Evolutionary conservation across 2,329 filamentous ascomycete genomes (phyloP).

Genomic region (Nemania sp.): DNA sequence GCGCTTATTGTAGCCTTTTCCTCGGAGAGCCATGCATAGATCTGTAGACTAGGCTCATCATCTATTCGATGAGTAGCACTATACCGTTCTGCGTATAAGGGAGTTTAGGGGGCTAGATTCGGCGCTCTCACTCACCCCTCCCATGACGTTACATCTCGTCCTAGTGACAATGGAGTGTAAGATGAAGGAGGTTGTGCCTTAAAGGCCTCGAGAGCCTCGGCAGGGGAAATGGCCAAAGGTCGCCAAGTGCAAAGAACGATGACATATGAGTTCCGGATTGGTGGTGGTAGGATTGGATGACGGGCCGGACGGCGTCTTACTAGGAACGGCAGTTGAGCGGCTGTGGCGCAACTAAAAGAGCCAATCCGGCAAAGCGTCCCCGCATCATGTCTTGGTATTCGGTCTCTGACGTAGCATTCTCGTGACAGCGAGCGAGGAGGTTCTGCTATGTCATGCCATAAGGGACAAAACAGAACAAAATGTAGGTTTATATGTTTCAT

Average conservation of each 20-base stretch:
- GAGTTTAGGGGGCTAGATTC: not conserved
- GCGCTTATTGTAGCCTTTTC: conserved; percentile 1
- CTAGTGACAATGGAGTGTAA: conserved; percentile 8
- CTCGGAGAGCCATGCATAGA: not conserved
- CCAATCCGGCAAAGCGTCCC: conserved; percentile 14
- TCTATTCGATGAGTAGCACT: conserved; percentile 4
- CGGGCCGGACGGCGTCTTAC: conserved; percentile 10
- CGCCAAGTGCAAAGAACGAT: conserved; percentile 1
- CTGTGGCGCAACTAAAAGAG: conserved; percentile 16
- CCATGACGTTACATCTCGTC: conserved; percentile 20
- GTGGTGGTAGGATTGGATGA: conserved; percentile 14
- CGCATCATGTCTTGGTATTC: conserved; percentile 6
- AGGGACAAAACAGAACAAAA: too few species aligned
- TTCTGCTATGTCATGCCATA: too few species aligned
- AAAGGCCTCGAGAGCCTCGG: conserved; percentile 21
- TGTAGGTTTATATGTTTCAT: too few species aligned
- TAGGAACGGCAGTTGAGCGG: conserved; percentile 26
- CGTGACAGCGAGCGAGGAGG: too few species aligned
- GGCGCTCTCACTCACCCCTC: not conserved
- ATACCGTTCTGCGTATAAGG: not conserved
- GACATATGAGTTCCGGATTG: not conserved
- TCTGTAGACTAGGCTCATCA: not conserved
- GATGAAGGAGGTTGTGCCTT: conserved; percentile 18
- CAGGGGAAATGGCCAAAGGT: conserved; percentile 4
- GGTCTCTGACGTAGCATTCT: conserved; percentile 11